Conservation (phyloP, 768 basidiomycete genomes). For the Lactarius quietus region DNA sequence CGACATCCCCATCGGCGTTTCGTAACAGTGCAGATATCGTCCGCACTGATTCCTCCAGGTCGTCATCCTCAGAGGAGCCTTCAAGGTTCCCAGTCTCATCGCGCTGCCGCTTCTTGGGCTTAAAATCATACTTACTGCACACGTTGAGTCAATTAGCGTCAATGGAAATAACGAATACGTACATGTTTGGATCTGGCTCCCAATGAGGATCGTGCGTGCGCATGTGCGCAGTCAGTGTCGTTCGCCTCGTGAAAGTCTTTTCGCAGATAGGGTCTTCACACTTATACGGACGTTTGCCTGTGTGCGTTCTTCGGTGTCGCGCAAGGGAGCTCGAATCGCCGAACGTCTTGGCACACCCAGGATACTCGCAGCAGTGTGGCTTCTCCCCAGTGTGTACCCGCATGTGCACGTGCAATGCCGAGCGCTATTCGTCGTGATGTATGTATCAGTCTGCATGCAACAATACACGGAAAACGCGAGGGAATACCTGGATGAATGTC, state of each 20-base stretch:
- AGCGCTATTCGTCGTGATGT: slow-evolving; percentile 50
- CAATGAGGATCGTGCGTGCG: slow-evolving; percentile 80
- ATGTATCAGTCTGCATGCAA: slow-evolving; percentile 24
- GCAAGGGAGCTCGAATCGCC: slow-evolving; percentile 90
- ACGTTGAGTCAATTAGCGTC: slow-evolving; percentile 9
- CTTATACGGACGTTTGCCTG: slow-evolving; percentile 82
- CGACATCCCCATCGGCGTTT: slow-evolving; percentile 38
- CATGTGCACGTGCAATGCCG: slow-evolving; percentile 83
- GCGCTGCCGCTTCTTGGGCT: slow-evolving; percentile 55
- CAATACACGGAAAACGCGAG: slow-evolving; percentile 7
- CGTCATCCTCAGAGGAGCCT: slow-evolving; percentile 44
- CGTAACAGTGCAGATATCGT: slow-evolving; percentile 67
- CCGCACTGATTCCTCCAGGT: slow-evolving; percentile 68
- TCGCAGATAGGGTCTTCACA: slow-evolving; percentile 80
- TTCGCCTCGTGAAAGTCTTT: slow-evolving; percentile 84
- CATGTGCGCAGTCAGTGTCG: slow-evolving; percentile 85
- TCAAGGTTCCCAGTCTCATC: slow-evolving; percentile 42
- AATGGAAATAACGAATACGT: slow-evolving; percentile 33
- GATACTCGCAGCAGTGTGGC: slow-evolving; percentile 88
- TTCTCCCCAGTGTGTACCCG: slow-evolving; percentile 93
- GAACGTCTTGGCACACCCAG: slow-evolving; percentile 83
- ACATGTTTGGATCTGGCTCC: slow-evolving; percentile 84
- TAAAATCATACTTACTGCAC: slow-evolving; percentile 74
- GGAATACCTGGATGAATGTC: slow-evolving; percentile 82
- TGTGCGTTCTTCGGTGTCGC: slow-evolving; percentile 86